Conservation (phyloP, 176 grass and related monocot species). For the Bonia amplexicaulis region DNA sequence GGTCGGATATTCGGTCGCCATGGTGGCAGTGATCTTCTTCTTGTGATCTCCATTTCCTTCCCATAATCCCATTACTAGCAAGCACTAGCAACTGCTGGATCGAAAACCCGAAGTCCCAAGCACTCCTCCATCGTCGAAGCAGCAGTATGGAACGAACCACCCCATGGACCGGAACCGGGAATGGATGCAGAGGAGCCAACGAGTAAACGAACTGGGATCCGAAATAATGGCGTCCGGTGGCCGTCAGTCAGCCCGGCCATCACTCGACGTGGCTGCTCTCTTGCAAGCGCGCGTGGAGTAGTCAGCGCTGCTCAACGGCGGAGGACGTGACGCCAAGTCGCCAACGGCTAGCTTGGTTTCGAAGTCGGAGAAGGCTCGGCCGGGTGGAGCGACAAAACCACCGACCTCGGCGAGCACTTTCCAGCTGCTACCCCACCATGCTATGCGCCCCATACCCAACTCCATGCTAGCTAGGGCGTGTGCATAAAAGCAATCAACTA, state of each 20-base stretch:
- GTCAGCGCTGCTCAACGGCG: neutral
- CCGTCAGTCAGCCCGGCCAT: neutral
- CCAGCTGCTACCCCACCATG: neutral
- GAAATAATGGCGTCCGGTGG: neutral
- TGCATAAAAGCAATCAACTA: neutral
- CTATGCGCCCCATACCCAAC: neutral
- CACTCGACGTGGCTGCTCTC: too few relatives aligned
- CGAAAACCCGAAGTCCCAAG: neutral
- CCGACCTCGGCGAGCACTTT: constrained; percentile 2
- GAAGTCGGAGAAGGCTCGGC: constrained; percentile 18
- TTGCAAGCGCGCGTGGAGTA: too few relatives aligned
- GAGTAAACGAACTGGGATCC: neutral
- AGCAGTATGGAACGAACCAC: neutral
- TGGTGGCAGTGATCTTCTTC: neutral
- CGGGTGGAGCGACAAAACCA: neutral
- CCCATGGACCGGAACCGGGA: neutral
- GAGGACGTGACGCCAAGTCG: neutral
- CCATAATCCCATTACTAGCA: neutral
- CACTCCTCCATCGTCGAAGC: neutral
- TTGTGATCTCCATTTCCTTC: neutral
- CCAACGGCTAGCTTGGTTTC: constrained; percentile 30
- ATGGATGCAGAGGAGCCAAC: neutral
- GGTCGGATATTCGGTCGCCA: neutral
- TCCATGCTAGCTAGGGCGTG: neutral
- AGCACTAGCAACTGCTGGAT: neutral